Base-by-base conservation (phyloP, 2,329 filamentous ascomycete genomes). In the Beauveria scarabaeidicola region DNA sequence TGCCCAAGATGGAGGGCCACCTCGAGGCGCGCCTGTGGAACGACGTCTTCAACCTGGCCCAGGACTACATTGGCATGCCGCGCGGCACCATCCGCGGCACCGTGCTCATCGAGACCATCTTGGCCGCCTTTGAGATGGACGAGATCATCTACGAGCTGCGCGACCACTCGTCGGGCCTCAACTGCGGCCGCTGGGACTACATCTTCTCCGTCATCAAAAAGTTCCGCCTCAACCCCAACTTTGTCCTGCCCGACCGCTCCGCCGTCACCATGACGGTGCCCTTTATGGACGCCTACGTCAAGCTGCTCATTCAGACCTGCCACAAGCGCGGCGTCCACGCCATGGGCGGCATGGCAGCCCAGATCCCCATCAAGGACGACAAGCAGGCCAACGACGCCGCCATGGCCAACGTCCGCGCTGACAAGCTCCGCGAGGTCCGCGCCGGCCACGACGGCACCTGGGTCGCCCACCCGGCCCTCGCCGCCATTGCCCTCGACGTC, bases 181-280 rank as follows among this genome's bases (percentile, higher is more conserved):
- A 99, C 85, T 97, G 94, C 76, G 94, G 94, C 65, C 89, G 94
- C 67, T 99, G 94, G 94, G 94, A 99, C 73, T 99, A 99, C 82
- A 97, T 99, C 78, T 99, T 99, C 83, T 94, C 89, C 74, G 91
- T 93, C 71, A 97, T 99, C 81, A 99, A 99, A 84, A 96, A 96
- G 77, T 96, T 97, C 88, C 90, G 94, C 72, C 86, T 96, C 70
- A 94, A 97, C 80, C 81, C 89, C 69, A 87, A 88, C 77, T 97
- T 97, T 72, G 86, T 97, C 60, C 87, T 99, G 21, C 94, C 94
- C 29, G 93, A 99, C 74, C 90, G 94, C 63, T 87, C 87, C 59
- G 82, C 85, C 62, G 91, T 99, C 59, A 99, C 94, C 67, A 97
- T 99, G 94, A 97, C 92, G 13, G 89, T 93, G 1, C 94, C 94